A percentile compares a stretch with the other conserved stretches of the same genome.
Conservation (phyloP, 768 basidiomycete genomes). For the Pisolithus albus region DNA sequence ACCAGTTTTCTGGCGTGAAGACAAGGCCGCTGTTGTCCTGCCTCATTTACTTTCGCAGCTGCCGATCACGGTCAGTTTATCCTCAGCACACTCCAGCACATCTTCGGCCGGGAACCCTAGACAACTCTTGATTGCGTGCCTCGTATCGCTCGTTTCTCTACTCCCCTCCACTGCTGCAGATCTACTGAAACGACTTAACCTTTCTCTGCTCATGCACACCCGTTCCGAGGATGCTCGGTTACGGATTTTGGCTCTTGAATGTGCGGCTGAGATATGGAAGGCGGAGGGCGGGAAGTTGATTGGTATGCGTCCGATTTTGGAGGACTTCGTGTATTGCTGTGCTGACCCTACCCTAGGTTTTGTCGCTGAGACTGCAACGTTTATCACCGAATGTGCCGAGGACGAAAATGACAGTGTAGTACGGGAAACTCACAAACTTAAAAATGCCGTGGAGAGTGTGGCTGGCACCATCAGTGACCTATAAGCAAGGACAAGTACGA, state of each 20-base stretch:
- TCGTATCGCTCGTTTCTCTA: slow-evolving; percentile 11
- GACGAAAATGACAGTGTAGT: slow-evolving; percentile 86
- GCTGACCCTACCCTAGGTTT: slow-evolving; percentile 43
- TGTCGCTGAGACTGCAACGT: slow-evolving; percentile 73
- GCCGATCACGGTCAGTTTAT: slow-evolving; percentile 37
- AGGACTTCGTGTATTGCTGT: not conserved
- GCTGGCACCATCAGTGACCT: slow-evolving; percentile 49
- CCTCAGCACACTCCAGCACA: not conserved
- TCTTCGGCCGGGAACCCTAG: slow-evolving; percentile 6
- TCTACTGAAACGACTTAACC: slow-evolving; percentile 74
- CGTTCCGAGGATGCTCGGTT: slow-evolving; percentile 70
- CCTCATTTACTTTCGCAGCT: slow-evolving; percentile 62
- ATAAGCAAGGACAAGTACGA: slow-evolving; percentile 4
- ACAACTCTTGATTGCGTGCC: slow-evolving; percentile 11
- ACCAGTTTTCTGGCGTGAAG: slow-evolving; percentile 85
- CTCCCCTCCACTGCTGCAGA: slow-evolving; percentile 18
- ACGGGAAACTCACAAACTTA: slow-evolving; percentile 58
- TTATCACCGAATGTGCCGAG: slow-evolving; percentile 82
- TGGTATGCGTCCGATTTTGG: slow-evolving; percentile 36
- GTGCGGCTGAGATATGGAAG: slow-evolving; percentile 70
- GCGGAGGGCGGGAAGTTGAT: slow-evolving; percentile 67
- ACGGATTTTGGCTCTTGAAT: slow-evolving; percentile 65
- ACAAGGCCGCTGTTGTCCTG: slow-evolving; percentile 60
- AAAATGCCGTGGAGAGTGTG: slow-evolving; percentile 62
- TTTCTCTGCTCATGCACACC: slow-evolving; percentile 81